Base-by-base conservation (phyloP, 108 stramenopile genomes). In the Parietichytrium sp. region DNA sequence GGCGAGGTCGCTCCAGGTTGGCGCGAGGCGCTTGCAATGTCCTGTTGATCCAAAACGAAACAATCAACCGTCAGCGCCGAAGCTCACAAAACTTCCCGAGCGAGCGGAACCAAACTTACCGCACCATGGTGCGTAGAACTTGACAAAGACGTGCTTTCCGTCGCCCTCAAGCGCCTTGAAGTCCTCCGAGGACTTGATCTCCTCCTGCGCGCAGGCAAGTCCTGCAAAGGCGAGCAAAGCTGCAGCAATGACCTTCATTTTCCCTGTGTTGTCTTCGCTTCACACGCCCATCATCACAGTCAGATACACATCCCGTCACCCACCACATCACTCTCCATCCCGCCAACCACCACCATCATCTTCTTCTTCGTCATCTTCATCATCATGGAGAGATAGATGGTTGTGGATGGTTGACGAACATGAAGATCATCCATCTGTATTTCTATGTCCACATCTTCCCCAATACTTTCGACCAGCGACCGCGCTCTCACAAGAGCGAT, bases 11-110 rank as follows among this genome's bases (percentile, higher is more conserved):
- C 82, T 55, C 83, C 84, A 87, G 7, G 84, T 85, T 15, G 88
- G 86, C 13, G 86, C 86, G 15, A 90, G 84, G 52, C 81, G 81
- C 88, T 87, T 54, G 85, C 87, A 88, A 54, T 87, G 83, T 36
- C 48, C 54, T 33, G 49, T 4, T 25, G 12, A 12, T 10, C 47
- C 3, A 29, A n/a, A 3, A 7, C 13, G 3, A 47, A n/a, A 26
- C 52, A 30, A 2, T 1, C 30, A 16, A n/a, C 6, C 23, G 20
- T 8, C 29, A 25, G 49, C 29, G 16, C 10, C 4, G 48, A 4
- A 25, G 20, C 31, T 79, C 49, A 0, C 48, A 16, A 45, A 1
- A 47, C 18, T 8, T 38, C 54, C 16, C 78, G 50, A 18, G 4
- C 0, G 15, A 0, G 26, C 27, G 16, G 4, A 23, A 30, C 3